Base-by-base conservation (phyloP, 257 asterid genomes). In the Henckelia pumila region DNA sequence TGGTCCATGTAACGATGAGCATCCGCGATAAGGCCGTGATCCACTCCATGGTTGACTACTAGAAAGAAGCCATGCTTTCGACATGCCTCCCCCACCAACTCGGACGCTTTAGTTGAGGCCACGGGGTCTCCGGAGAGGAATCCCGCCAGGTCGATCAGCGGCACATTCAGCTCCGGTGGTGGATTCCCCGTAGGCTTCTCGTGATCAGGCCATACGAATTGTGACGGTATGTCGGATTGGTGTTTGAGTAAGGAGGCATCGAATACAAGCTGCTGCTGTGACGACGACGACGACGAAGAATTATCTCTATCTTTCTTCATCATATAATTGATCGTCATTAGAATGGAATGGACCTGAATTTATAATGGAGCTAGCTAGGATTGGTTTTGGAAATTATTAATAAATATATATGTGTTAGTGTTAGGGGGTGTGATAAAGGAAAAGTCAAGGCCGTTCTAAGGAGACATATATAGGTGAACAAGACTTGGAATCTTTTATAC, bases 181-280 rank as follows among this genome's bases (percentile, higher is more conserved):
- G 86, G 79, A 55, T 71, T 61, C 0, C 63, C 69, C 4, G 75
- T 19, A 10, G 95, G 91, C 67, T 81, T 86, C 28, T 88, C 95
- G 33, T 86, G 75, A 65, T 88, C 93, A 3, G 95, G 95, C 95
- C 95, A 88, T 59, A 84, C 71, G 78, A 88, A 88, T 30, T 88
- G 84, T 2, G 78, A 61, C 11, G 95, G 92, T 62, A 88, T 84
- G 56, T 71, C 71, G 26, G 79, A 50, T 55, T 80, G 81, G 33
- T 76, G 78, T 26, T 61, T 67, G 14, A 84, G 63, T 13, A 78
- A 67, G 2, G 84, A 70, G 8, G 82, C 82, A 37, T 88, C 84
- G 40, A 85, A 86, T 23, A 65, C 61, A 9, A 81, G 56, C 7
- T 80, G 61, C 2, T n/a, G n/a, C n/a, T n/a, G n/a, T n/a, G n/a